phyloP scores from a whole-genome alignment of 2,329 filamentous ascomycete genomes.

The Sphaerulina musiva region DNA sequence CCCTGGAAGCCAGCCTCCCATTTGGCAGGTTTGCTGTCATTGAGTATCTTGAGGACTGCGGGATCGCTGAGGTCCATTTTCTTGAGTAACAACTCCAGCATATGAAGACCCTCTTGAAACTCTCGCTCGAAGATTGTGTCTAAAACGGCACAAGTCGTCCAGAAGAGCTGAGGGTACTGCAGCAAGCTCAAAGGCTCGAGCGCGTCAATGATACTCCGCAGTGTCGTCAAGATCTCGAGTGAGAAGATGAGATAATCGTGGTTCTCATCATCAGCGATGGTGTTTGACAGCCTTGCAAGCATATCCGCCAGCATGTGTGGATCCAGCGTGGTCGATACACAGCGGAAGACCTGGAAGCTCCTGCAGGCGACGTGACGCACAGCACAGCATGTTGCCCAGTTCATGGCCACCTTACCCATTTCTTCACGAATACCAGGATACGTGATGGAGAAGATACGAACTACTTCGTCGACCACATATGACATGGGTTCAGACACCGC shows the following conservation, averaged over 20 bases:
- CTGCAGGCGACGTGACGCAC: slow-evolving; percentile 91
- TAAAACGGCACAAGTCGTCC: slow-evolving; percentile 93
- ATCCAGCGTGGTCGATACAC: slow-evolving; percentile 82
- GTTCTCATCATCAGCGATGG: slow-evolving; percentile 84
- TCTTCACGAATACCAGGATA: slow-evolving; percentile 83
- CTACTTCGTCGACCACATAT: slow-evolving; percentile 70
- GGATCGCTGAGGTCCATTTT: slow-evolving; percentile 75
- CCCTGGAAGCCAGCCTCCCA: slow-evolving; percentile 91
- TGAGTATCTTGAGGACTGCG: slow-evolving; percentile 61
- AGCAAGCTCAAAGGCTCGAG: slow-evolving; percentile 72
- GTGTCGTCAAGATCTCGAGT: slow-evolving; percentile 91
- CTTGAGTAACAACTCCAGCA: slow-evolving; percentile 78
- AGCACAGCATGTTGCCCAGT: slow-evolving; percentile 94
- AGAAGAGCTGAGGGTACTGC: slow-evolving; percentile 92
- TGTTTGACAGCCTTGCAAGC: slow-evolving; percentile 90
- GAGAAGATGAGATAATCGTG: slow-evolving; percentile 91
- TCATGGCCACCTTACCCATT: slow-evolving; percentile 83
- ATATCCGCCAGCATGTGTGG: slow-evolving; percentile 95
- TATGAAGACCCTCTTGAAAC: slow-evolving; percentile 82
- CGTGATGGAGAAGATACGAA: slow-evolving; percentile 75
- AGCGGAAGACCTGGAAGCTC: slow-evolving; percentile 95
- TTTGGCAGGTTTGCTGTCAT: slow-evolving; percentile 70
- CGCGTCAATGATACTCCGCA: slow-evolving; percentile 85
- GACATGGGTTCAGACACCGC: slow-evolving; percentile 84
- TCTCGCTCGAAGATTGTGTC: slow-evolving; percentile 96